phyloP scores from a whole-genome alignment of 495 filamentous ascomycete species.

The Lasiosphaeris hirsuta region DNA sequence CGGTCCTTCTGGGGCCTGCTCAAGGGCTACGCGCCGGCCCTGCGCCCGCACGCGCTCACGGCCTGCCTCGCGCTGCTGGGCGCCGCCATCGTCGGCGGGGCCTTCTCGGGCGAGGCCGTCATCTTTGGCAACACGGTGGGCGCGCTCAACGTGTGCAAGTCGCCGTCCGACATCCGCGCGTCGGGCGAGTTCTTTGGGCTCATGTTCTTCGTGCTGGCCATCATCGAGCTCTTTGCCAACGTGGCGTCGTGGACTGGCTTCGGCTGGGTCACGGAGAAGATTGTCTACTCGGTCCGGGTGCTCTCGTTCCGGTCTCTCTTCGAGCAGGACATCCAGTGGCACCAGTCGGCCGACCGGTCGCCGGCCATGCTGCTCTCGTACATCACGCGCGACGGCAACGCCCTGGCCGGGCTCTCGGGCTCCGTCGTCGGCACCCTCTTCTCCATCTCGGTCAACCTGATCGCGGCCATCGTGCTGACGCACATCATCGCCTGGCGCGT shows the following conservation, averaged over 20 bases:
- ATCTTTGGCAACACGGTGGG: conserved; percentile 33
- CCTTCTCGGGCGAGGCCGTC: conserved; percentile 33
- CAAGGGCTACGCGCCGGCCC: conserved; percentile 12
- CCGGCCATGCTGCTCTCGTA: conserved; percentile 76
- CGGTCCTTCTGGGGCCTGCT: conserved; percentile 17
- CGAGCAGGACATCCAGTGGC: conserved; percentile 85
- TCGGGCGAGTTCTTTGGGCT: conserved; percentile 78
- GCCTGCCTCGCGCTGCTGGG: conserved; percentile 19
- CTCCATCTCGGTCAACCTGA: conserved; percentile 66
- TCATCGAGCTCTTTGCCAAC: conserved; percentile 69
- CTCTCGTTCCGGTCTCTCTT: conserved; percentile 78
- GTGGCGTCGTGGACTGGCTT: conserved; percentile 64
- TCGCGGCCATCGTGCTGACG: conserved; percentile 62
- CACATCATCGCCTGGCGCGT: conserved; percentile 80
- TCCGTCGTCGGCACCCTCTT: conserved; percentile 75
- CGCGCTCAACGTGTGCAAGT: conserved; percentile 33
- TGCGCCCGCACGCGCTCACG: conserved; percentile 17
- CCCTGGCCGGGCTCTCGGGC: conserved; percentile 74
- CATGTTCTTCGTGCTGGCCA: conserved; percentile 88
- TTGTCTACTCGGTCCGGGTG: conserved; percentile 75
- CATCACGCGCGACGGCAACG: conserved; percentile 74
- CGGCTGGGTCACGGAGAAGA: conserved; percentile 68
- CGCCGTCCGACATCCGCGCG: conserved; percentile 45
- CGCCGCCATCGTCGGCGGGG: conserved; percentile 23
- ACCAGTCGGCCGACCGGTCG: conserved; percentile 74